Conservation (phyloP, 2,329 filamentous ascomycete genomes). For the Colletotrichum acutatum region DNA sequence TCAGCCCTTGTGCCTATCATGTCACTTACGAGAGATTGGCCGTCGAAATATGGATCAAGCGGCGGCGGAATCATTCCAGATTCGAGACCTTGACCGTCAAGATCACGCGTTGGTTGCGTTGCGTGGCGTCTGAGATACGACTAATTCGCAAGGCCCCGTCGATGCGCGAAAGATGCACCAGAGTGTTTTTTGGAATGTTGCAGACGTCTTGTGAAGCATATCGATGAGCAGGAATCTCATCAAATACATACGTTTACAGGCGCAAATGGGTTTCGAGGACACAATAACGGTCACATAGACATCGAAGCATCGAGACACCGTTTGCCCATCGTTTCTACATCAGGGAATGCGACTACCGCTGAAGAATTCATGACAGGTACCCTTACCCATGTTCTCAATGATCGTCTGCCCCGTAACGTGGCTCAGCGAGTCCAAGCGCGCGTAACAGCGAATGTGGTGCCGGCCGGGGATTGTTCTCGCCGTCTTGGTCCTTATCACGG, state of each 20-base stretch:
- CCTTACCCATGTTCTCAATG: neutral
- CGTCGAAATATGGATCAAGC: neutral
- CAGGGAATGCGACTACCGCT: neutral
- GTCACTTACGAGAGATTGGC: neutral
- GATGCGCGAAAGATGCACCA: no score
- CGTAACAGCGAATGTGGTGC: neutral
- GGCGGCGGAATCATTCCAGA: neutral
- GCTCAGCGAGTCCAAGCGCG: neutral
- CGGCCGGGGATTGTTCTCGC: neutral
- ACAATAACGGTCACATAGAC: neutral
- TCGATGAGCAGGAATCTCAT: no score
- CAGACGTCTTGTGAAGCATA: no score
- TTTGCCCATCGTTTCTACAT: neutral
- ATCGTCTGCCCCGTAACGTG: neutral
- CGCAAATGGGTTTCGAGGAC: neutral
- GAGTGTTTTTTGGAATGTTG: no score
- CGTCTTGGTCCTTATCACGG: neutral
- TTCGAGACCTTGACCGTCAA: neutral
- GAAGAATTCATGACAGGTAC: neutral
- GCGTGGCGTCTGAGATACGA: neutral
- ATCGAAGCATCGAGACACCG: neutral
- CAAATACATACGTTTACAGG: no score
- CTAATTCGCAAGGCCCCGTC: no score
- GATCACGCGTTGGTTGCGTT: neutral
- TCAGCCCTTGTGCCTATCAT: slow-evolving; percentile 7